Evolutionary conservation across 2,329 filamentous ascomycete species (phyloP).

Genomic region (Dactylonectria estremocensis): DNA sequence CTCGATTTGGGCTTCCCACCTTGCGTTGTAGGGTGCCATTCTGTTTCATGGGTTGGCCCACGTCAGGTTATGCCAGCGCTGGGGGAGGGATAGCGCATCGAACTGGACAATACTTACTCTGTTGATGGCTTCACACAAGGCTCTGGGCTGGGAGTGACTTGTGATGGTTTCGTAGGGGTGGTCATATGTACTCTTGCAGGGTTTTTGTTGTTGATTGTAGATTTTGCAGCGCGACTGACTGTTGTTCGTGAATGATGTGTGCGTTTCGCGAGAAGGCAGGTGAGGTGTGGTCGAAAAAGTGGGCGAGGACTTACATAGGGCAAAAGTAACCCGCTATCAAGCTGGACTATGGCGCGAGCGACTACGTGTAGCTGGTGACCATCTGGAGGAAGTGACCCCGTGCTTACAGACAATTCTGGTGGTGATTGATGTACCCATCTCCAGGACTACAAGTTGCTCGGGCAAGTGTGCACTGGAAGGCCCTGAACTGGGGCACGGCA

Average conservation of each 20-base stretch:
- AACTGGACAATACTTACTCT: not conserved
- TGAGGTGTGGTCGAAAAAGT: not conserved
- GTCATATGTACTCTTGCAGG: not conserved
- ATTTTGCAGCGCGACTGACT: not conserved
- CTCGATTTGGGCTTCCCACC: slow-evolving; percentile 12
- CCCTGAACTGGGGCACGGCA: not conserved
- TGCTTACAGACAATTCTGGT: not conserved
- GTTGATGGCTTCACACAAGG: not conserved
- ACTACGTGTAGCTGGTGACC: not conserved
- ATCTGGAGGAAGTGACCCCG: not conserved
- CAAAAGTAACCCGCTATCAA: not conserved
- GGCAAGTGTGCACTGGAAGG: not conserved
- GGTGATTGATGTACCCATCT: not conserved
- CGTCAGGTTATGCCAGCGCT: not conserved
- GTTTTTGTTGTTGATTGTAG: not conserved
- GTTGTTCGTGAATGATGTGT: not conserved
- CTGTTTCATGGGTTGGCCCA: slow-evolving; percentile 9
- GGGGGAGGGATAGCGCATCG: not conserved
- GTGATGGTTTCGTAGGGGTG: not conserved
- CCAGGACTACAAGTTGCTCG: not conserved
- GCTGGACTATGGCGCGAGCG: not conserved
- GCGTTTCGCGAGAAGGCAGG: too few relatives aligned
- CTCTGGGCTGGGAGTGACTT: not conserved
- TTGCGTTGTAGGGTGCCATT: slow-evolving; percentile 14
- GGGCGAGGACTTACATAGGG: not conserved